A percentile compares a stretch with the other conserved stretches of the same genome.
Conservation (phyloP, 495 filamentous ascomycete species). For the Xylaria longipes region DNA sequence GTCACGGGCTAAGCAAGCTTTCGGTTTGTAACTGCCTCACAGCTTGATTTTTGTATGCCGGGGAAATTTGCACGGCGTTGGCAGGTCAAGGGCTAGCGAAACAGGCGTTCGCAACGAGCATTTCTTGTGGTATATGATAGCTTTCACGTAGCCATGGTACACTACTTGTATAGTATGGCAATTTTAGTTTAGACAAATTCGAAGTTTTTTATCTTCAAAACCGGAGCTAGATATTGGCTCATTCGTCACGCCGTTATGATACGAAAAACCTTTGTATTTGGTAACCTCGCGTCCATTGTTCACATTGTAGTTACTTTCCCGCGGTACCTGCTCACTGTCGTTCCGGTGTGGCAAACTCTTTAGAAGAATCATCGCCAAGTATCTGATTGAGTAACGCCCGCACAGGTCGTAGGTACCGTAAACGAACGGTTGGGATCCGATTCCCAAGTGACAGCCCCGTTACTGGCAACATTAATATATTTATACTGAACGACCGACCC, state of each 20-base stretch:
- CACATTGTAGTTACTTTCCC: not conserved
- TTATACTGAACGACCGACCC: conserved; percentile 69
- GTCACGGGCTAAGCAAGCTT: conserved; percentile 53
- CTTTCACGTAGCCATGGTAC: not conserved
- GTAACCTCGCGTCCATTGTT: not conserved
- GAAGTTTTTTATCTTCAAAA: not conserved
- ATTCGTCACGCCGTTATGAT: not conserved
- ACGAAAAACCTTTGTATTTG: too few relatives aligned
- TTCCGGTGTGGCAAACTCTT: too few relatives aligned
- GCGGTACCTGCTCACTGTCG: too few relatives aligned
- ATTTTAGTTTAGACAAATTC: not conserved
- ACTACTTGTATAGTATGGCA: not conserved
- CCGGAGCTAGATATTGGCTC: not conserved
- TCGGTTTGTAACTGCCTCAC: conserved; percentile 38
- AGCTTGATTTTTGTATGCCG: not conserved
- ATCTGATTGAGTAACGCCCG: conserved; percentile 47
- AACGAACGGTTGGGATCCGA: conserved; percentile 66
- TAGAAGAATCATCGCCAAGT: conserved; percentile 42
- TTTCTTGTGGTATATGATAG: not conserved
- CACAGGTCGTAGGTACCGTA: conserved; percentile 61
- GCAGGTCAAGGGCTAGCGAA: not conserved
- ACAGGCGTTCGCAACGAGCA: not conserved
- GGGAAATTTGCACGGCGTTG: not conserved
- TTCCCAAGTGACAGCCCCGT: conserved; percentile 68
- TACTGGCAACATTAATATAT: conserved; percentile 64